Percentiles rank a stretch among this genome's conserved stretches.
Conservation (phyloP, 2,329 filamentous ascomycete genomes). For the Fusarium continuum region DNA sequence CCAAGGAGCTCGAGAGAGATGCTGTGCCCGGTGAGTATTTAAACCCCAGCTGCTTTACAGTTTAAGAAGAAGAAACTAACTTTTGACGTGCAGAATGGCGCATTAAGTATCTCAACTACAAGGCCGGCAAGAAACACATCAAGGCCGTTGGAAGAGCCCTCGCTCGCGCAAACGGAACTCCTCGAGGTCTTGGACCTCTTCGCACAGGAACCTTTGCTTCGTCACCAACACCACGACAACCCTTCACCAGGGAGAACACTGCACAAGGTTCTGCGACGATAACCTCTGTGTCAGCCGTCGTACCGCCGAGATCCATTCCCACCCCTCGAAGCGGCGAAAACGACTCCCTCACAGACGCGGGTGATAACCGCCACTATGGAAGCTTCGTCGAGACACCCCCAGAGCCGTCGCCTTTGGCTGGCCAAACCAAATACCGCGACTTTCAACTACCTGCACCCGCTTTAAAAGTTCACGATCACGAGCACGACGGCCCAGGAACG, state of each 20-base stretch:
- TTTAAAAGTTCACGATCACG: conserved; percentile 50
- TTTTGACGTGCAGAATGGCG: conserved; percentile 74
- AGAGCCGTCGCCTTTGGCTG: conserved; percentile 39
- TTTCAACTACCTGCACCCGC: conserved; percentile 66
- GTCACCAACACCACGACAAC: conserved; percentile 36
- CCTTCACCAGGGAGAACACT: conserved; percentile 9
- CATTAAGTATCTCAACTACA: conserved; percentile 94
- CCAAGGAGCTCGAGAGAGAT: conserved; percentile 84
- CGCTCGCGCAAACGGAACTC: conserved; percentile 65
- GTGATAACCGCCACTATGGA: conserved; percentile 59
- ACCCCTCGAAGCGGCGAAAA: conserved; percentile 46
- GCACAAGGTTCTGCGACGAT: conserved; percentile 9
- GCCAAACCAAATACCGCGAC: conserved; percentile 39
- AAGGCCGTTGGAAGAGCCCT: conserved; percentile 83
- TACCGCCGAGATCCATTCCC: conserved; percentile 32
- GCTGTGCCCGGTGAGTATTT: conserved; percentile 75
- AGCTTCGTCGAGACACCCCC: conserved; percentile 60
- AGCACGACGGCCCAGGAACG: conserved; percentile 33
- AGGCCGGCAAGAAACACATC: conserved; percentile 92
- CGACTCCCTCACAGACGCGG: conserved; percentile 52
- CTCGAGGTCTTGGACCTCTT: conserved; percentile 50
- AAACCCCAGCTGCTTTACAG: background rate
- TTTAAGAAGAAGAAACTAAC: conserved; percentile 5
- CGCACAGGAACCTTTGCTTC: conserved; percentile 45
- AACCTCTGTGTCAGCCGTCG: conserved; percentile 17